These are phyloP conservation scores for Cordyceps farinosa DNA, from an alignment of 2,329 filamentous ascomycete genomes.

Conservation along the genomic window DNA sequence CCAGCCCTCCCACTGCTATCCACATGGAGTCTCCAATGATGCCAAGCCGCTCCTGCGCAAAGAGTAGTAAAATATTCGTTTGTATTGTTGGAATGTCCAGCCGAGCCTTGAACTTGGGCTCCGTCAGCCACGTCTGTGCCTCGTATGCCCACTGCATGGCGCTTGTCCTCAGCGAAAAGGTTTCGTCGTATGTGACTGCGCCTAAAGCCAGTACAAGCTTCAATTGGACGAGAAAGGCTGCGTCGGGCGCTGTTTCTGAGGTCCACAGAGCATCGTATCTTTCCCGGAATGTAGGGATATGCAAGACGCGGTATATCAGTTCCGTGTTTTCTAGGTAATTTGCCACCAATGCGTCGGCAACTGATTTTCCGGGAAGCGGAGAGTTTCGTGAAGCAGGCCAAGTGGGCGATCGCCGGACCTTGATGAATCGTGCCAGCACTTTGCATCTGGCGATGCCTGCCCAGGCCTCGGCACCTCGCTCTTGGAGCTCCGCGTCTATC, in stretches of 20 bases:
- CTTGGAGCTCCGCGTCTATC: slow-evolving; percentile 39
- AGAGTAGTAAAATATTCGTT: slow-evolving; percentile 39
- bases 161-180: slow-evolving; percentile 45
- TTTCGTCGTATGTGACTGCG: slow-evolving; percentile 45
- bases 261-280: slow-evolving; percentile 52
- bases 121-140: slow-evolving; percentile 51
- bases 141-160: slow-evolving; percentile 58
- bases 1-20: slow-evolving; percentile 42
- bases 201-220: slow-evolving; percentile 59
- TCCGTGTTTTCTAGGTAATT: slow-evolving; percentile 49
- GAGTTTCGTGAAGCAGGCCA: slow-evolving; percentile 43
- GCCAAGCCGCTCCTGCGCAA: slow-evolving; percentile 37
- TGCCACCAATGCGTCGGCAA: slow-evolving; percentile 46
- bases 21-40: slow-evolving; percentile 46
- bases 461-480: slow-evolving; percentile 35
- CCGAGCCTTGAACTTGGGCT: slow-evolving; percentile 50
- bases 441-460: slow-evolving; percentile 49
- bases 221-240: slow-evolving; percentile 51
- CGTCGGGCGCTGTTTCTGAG: slow-evolving; percentile 28
- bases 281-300: slow-evolving; percentile 46
- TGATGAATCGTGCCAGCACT: slow-evolving; percentile 48
- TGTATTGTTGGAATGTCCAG: slow-evolving; percentile 51
- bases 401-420: slow-evolving; percentile 42
- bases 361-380: slow-evolving; percentile 43
- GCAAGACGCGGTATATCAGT: slow-evolving; percentile 46